A percentile compares a stretch with the other conserved stretches of the same genome.
phyloP scores from a whole-genome alignment of 345 rosid genomes.

The Durio zibethinus region DNA sequence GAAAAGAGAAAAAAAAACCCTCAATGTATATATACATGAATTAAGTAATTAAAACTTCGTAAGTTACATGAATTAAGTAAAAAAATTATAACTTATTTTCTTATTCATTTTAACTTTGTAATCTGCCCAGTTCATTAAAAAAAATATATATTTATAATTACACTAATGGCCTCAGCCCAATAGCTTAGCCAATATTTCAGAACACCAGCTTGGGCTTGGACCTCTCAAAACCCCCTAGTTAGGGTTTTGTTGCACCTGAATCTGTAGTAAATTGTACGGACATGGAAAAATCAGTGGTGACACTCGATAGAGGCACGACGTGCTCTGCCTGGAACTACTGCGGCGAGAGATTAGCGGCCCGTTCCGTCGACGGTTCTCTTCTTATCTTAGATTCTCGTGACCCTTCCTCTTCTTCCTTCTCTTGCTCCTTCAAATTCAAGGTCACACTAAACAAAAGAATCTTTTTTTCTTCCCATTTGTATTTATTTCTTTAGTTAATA shows the following conservation, averaged over 20 bases:
- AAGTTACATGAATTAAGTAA: too few relatives aligned
- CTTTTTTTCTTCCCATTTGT: background rate
- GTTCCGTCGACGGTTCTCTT: background rate
- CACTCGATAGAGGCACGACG: conserved; percentile 11
- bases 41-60: too few relatives aligned
- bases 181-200: background rate
- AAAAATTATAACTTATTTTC: too few relatives aligned
- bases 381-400: conserved; percentile 19
- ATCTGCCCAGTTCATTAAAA: too few relatives aligned
- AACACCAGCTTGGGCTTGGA: background rate
- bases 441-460: background rate
- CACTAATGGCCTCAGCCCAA: background rate
- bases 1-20: too few relatives aligned
- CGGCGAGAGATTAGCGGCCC: conserved; percentile 20
- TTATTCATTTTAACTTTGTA: too few relatives aligned
- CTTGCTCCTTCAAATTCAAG: conserved; percentile 10
- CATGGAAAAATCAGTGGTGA: conserved; percentile 19
- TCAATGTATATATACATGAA: too few relatives aligned
- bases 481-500: background rate
- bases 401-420: conserved; percentile 15
- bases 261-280: background rate
- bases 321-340: conserved; percentile 19
- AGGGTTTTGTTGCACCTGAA: background rate
- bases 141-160: too few relatives aligned
- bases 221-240: background rate